Percentiles rank a stretch among this genome's conserved stretches.
Conservation (phyloP, 179 eudicot genomes). For the Beta macrorhiza region DNA sequence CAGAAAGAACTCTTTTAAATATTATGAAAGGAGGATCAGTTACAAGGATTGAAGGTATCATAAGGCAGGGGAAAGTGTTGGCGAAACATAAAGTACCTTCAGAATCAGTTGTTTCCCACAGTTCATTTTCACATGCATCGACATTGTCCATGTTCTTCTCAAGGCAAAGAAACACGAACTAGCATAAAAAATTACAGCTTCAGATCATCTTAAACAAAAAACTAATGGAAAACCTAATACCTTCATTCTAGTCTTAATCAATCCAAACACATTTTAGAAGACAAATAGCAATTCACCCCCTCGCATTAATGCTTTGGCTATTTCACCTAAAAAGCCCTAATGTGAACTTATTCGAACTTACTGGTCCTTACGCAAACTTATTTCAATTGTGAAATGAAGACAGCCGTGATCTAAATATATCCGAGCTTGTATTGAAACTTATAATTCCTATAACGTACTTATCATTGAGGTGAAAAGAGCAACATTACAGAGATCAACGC, state of each 20-base stretch:
- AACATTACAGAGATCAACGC: neutral
- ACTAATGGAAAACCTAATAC: neutral
- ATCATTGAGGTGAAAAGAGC: too few species aligned
- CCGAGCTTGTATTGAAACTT: too few species aligned
- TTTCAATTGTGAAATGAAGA: too few species aligned
- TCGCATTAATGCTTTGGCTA: too few species aligned
- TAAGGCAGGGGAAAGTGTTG: neutral
- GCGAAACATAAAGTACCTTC: conserved; percentile 27
- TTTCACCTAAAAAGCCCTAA: too few species aligned
- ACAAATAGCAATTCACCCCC: too few species aligned
- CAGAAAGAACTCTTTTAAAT: neutral
- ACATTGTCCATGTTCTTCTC: conserved; percentile 21
- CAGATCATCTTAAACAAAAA: neutral
- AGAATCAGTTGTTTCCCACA: conserved; percentile 27
- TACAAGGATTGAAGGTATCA: neutral
- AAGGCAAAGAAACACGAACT: neutral
- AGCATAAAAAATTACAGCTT: neutral
- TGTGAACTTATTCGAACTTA: too few species aligned
- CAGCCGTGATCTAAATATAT: too few species aligned
- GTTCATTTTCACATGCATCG: conserved; percentile 16
- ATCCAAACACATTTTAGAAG: neutral
- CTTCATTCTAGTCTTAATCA: neutral
- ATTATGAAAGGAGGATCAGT: neutral
- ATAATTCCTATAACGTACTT: too few species aligned
- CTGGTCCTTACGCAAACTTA: too few species aligned